Conservation (phyloP, 2,329 filamentous ascomycete genomes). For the Penicillium sp. region DNA sequence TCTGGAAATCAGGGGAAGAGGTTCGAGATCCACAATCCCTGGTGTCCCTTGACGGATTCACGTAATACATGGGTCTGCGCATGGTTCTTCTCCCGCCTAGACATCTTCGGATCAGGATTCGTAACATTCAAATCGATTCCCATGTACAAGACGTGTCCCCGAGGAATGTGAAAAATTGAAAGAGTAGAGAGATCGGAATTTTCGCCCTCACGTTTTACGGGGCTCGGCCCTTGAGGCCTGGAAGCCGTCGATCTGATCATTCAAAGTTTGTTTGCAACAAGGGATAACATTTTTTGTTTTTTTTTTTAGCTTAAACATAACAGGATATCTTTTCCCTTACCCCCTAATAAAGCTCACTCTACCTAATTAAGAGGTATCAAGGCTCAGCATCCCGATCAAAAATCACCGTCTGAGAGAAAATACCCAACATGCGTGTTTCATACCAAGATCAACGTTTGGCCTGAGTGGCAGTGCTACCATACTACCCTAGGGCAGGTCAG, state of each 20-base stretch:
- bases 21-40: not conserved
- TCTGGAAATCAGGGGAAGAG: not conserved
- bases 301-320: no score
- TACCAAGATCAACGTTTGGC: no score
- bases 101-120: not conserved
- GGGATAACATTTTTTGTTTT: not conserved
- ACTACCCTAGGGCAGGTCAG: no score
- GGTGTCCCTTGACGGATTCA: not conserved
- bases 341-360: no score
- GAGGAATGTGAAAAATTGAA: not conserved
- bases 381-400: no score
- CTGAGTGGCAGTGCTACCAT: no score
- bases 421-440: no score
- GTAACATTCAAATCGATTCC: not conserved
- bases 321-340: no score
- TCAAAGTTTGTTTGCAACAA: constrained; percentile 2
- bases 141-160: not conserved
- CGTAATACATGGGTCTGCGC: not conserved
- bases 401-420: no score
- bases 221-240: not conserved
- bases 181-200: not conserved
- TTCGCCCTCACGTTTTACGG: not conserved
- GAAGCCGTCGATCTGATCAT: not conserved
- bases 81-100: not conserved
- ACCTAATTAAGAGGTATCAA: no score